Base-by-base conservation (phyloP, 805 yeast species). In the Kodamaea laetipori region DNA sequence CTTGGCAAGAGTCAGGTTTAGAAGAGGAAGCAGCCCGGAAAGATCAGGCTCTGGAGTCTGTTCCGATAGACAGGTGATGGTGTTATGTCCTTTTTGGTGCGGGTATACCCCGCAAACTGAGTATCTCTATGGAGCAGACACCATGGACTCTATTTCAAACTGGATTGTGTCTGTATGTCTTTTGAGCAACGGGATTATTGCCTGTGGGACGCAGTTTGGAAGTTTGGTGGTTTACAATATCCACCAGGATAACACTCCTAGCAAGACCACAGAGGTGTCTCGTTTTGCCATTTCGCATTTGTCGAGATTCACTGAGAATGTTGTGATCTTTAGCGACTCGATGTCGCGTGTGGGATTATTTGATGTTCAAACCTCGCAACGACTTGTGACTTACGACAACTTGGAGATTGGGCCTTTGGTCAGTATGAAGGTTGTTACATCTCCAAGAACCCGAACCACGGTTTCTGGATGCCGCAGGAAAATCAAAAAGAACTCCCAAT, bases 181-280 rank as follows among this genome's bases (percentile, higher is more conserved):
- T 13, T 37, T 52, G 21, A 47, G 45, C 16, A 46, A 40, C 24
- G 33, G 45, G 10, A 25, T 47, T 10, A 43, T 65, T 9, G 49
- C 57, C 12, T 57, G 64, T 44, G 71, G 70, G 2, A 56, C 62
- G 3, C 67, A 65, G 41, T 61, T 61, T 50, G 71, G 71, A 12
- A 48, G 50, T 17, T 34, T 66, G 19, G 16, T 56, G 30, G 40
- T 60, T 7, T 63, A 59, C 38, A 47, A 57, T 23, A 38, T 47
- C 1, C 18, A 27, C 8, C 46, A 47, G 9, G 56, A 45, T n/a
- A 47, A 38, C 4, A 35, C 48, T 12, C 60, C 58, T 1, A 15
- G 49, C 2, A 48, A 43, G 17, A 37, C 37, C 2, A n/a, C 51
- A 12, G 43, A 53, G 15, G 44, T 63, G 17, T 61, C 68, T 0